A percentile compares a stretch with the other conserved stretches of the same genome.
These are phyloP conservation scores for Heritiera fomes DNA, from an alignment of 345 rosid genomes.

Conservation along the genomic window DNA sequence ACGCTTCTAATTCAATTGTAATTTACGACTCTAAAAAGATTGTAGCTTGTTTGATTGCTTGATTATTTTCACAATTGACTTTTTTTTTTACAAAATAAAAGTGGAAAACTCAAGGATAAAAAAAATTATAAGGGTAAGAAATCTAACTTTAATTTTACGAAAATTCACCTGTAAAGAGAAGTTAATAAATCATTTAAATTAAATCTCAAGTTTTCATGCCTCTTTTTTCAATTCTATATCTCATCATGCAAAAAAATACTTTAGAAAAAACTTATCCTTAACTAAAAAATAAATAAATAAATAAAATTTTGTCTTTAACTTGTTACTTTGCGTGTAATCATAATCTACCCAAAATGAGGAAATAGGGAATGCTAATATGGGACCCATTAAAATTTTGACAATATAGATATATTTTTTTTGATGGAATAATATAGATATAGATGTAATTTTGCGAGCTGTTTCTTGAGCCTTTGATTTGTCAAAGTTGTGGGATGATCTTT, in stretches of 20 bases:
- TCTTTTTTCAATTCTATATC: neutral
- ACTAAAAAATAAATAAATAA: too few species aligned
- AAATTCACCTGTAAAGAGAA: too few species aligned
- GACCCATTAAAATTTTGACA: neutral
- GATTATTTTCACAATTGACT: neutral
- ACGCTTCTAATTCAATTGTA: neutral
- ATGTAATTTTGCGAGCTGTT: neutral
- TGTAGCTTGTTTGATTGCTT: neutral
- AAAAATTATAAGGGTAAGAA: too few species aligned
- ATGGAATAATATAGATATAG: neutral
- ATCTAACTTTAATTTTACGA: too few species aligned
- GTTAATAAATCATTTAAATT: too few species aligned
- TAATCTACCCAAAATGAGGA: neutral
- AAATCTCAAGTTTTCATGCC: neutral
- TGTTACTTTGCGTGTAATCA: neutral
- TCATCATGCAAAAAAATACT: neutral
- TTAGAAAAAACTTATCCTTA: neutral
- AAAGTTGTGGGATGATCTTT: conserved; percentile 1
- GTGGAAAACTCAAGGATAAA: too few species aligned
- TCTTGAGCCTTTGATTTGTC: neutral
- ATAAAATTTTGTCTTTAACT: neutral
- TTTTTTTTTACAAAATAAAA: too few species aligned
- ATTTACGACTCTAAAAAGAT: neutral
- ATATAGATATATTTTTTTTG: neutral
- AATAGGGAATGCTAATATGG: neutral